Evolutionary conservation across 306 rosid species (phyloP).

Genomic region (Sicyos edulis): DNA sequence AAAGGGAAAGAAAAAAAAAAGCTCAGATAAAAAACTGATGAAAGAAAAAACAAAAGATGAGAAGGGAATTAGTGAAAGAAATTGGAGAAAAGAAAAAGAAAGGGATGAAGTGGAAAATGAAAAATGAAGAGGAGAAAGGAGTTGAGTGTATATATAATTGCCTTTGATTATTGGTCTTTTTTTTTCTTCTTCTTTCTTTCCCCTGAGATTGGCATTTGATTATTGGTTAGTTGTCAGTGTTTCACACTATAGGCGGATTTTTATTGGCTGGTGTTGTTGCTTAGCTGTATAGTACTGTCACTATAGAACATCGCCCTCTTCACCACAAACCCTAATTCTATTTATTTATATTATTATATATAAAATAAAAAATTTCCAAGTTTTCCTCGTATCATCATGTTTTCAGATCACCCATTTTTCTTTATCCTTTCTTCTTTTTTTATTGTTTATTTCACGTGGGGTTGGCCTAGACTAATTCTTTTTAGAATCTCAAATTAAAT

Average conservation of each 20-base stretch:
- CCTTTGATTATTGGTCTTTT: no score
- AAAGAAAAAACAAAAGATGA: no score
- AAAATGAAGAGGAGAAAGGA: slow-evolving; percentile 29
- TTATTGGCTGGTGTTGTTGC: slow-evolving; percentile 43
- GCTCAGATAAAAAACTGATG: neutral
- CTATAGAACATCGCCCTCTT: slow-evolving; percentile 30
- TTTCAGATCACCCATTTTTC: neutral
- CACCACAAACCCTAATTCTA: slow-evolving; percentile 39
- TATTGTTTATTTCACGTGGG: slow-evolving; percentile 12
- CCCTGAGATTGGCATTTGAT: slow-evolving; percentile 13
- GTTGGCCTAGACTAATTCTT: slow-evolving; percentile 8
- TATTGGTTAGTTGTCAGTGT: slow-evolving; percentile 19
- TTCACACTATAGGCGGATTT: slow-evolving; percentile 26
- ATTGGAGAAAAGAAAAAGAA: slow-evolving; percentile 4
- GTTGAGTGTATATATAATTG: slow-evolving; percentile 20
- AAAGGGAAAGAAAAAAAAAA: neutral
- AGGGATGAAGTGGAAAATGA: slow-evolving; percentile 27
- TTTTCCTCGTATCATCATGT: slow-evolving; percentile 17
- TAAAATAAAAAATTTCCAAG: neutral
- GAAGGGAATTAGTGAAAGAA: neutral
- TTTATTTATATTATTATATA: neutral
- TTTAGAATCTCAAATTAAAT: slow-evolving; percentile 7
- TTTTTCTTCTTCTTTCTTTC: no score
- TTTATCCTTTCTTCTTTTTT: neutral
- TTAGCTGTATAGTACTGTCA: slow-evolving; percentile 45